Percentiles rank a stretch among this genome's conserved stretches.
These are phyloP conservation scores for Populus alba DNA, from an alignment of 345 rosid genomes.

Conservation along the genomic window DNA sequence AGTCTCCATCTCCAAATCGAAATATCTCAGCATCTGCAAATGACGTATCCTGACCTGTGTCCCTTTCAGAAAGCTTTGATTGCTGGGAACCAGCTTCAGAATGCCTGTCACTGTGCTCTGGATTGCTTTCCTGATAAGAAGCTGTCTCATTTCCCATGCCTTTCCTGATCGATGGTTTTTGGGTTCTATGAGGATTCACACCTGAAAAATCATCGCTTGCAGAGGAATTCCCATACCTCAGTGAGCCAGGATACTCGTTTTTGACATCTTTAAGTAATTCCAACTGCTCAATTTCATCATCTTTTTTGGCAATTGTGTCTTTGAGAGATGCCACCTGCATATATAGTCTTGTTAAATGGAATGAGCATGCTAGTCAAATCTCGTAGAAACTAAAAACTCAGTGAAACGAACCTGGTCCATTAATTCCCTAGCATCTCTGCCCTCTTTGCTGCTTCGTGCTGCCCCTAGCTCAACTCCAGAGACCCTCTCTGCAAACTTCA, in stretches of 20 bases:
- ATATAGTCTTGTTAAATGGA: too few species aligned
- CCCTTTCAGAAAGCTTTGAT: constrained; percentile 10
- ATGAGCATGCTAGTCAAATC: too few species aligned
- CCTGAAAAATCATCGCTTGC: constrained; percentile 13
- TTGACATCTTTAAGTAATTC: constrained; percentile 58
- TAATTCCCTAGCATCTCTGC: constrained; percentile 73
- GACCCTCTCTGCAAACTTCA: constrained; percentile 96
- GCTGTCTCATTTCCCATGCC: not conserved
- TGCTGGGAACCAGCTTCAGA: constrained; percentile 29
- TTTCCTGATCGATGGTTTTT: not conserved
- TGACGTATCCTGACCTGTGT: not conserved
- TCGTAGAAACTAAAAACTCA: not conserved
- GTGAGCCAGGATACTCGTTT: constrained; percentile 28
- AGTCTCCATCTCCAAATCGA: constrained; percentile 34
- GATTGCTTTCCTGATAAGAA: constrained; percentile 29
- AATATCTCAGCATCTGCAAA: constrained; percentile 24
- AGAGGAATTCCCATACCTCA: constrained; percentile 21
- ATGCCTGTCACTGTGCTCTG: constrained; percentile 14
- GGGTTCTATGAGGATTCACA: not conserved
- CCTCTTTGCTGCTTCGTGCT: constrained; percentile 79
- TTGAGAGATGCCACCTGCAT: constrained; percentile 72
- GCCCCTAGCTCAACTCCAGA: constrained; percentile 97
- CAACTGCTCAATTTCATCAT: constrained; percentile 82
- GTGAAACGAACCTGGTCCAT: constrained; percentile 68
- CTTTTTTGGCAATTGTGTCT: constrained; percentile 72